Percentiles rank a stretch among this genome's conserved stretches.
Evolutionary conservation across 192 early-diverging fungal species (phyloP).

Genomic region (Pecoramyces ruminantium): DNA sequence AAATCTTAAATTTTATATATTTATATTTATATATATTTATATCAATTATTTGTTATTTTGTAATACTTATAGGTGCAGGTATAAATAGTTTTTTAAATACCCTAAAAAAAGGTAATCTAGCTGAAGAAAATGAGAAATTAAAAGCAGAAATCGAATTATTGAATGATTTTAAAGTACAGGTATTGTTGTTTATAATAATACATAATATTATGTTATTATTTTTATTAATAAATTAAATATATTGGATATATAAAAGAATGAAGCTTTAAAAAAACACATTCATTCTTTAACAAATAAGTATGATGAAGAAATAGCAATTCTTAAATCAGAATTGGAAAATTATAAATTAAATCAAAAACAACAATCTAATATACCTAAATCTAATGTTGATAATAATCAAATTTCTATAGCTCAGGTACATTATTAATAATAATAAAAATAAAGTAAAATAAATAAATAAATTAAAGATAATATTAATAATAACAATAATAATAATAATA

Average conservation of each 20-base stretch:
- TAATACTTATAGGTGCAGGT: background rate
- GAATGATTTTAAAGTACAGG: background rate
- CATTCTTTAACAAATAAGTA: background rate
- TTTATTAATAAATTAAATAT: no score
- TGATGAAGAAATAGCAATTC: background rate
- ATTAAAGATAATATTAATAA: no score
- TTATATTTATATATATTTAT: no score
- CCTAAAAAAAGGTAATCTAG: background rate
- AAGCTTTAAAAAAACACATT: background rate
- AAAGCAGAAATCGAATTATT: background rate
- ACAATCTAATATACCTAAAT: background rate
- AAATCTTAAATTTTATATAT: no score
- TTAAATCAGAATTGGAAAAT: background rate
- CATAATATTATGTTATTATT: no score
- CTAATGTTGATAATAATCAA: no score
- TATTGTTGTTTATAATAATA: no score
- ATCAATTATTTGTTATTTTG: no score
- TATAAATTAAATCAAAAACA: background rate
- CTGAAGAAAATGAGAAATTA: background rate
- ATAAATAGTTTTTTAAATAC: background rate
- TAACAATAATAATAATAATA: no score
- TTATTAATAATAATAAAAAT: no score
- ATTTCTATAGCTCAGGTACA: no score
- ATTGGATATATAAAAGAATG: background rate
- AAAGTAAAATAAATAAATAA: no score